A percentile compares a stretch with the other conserved stretches of the same genome.
These are phyloP conservation scores for Panicum miliaceum DNA, from an alignment of 176 grass and related monocot genomes.

Conservation along the genomic window DNA sequence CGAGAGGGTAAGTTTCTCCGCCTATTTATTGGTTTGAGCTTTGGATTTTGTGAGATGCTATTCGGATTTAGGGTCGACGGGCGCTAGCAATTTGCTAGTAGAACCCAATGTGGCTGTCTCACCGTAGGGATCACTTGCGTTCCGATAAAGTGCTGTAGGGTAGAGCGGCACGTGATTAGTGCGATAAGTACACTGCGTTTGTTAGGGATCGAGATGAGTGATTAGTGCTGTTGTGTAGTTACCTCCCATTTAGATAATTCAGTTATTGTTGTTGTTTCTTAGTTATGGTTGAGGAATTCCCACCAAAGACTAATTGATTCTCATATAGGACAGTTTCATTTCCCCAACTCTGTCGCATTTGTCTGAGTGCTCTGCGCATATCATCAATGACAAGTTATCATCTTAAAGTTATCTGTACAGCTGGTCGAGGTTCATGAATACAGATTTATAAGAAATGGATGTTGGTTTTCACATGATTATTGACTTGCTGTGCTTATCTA, in stretches of 20 bases:
- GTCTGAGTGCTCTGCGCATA: neutral
- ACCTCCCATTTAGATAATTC: neutral
- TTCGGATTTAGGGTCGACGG: constrained; percentile 37
- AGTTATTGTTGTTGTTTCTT: neutral
- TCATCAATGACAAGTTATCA: neutral
- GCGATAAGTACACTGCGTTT: neutral
- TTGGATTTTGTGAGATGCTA: constrained; percentile 1
- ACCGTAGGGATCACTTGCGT: neutral
- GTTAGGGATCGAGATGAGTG: constrained; percentile 2
- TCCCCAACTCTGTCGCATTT: neutral
- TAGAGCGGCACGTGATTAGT: neutral
- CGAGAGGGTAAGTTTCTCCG: constrained; percentile 56
- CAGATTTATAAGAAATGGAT: neutral
- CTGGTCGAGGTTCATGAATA: neutral
- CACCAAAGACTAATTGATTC: neutral
- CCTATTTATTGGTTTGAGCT: neutral
- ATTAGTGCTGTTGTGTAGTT: neutral
- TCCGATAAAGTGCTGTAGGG: neutral
- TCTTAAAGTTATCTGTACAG: neutral
- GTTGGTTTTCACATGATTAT: constrained; percentile 7
- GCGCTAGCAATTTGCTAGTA: neutral
- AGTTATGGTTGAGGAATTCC: neutral
- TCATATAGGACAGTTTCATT: neutral
- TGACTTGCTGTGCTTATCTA: constrained; percentile 1
- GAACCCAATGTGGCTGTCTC: neutral